A percentile compares a stretch with the other conserved stretches of the same genome.
These are phyloP conservation scores for Lobosporangium transversale DNA, from an alignment of 192 early-diverging fungal species.

Conservation along the genomic window DNA sequence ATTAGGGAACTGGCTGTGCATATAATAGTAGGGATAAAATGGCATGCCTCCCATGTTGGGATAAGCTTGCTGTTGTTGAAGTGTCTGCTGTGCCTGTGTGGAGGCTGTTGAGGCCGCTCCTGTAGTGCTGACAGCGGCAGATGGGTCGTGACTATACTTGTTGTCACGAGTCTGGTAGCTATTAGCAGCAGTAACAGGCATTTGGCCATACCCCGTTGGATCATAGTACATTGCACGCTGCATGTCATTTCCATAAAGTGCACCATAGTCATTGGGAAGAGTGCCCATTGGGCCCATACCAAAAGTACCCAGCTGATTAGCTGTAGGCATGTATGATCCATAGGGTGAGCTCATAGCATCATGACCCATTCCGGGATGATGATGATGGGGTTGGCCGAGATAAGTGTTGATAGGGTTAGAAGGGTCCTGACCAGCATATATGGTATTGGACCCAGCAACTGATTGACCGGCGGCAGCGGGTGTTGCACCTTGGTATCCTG, in stretches of 20 bases:
- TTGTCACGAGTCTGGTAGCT: slow-evolving; percentile 62
- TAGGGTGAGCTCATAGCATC: slow-evolving; percentile 63
- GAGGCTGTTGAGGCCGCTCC: slow-evolving; percentile 50
- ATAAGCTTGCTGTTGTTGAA: slow-evolving; percentile 65
- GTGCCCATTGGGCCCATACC: slow-evolving; percentile 64
- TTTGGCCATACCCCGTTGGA: slow-evolving; percentile 67
- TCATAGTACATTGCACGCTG: slow-evolving; percentile 72
- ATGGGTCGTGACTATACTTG: slow-evolving; percentile 61
- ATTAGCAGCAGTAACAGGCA: slow-evolving; percentile 62
- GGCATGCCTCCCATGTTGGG: slow-evolving; percentile 63
- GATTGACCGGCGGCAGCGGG: slow-evolving; percentile 13
- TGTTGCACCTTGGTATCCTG: slow-evolving; percentile 27
- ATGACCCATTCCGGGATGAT: slow-evolving; percentile 57
- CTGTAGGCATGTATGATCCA: slow-evolving; percentile 60
- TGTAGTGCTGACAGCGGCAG: slow-evolving; percentile 31
- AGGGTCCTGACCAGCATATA: slow-evolving; percentile 34
- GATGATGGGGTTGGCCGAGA: slow-evolving; percentile 62
- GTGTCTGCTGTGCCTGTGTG: slow-evolving; percentile 58
- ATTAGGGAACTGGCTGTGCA: slow-evolving; percentile 83
- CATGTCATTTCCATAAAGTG: slow-evolving; percentile 70
- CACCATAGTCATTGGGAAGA: slow-evolving; percentile 64
- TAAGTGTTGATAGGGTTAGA: slow-evolving; percentile 48
- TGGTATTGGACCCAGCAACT: slow-evolving; percentile 16
- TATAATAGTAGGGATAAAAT: slow-evolving; percentile 87
- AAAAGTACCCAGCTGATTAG: slow-evolving; percentile 61